Conservation (phyloP, 495 filamentous ascomycete species). For the Hyphodiscus hymeniophilus region DNA sequence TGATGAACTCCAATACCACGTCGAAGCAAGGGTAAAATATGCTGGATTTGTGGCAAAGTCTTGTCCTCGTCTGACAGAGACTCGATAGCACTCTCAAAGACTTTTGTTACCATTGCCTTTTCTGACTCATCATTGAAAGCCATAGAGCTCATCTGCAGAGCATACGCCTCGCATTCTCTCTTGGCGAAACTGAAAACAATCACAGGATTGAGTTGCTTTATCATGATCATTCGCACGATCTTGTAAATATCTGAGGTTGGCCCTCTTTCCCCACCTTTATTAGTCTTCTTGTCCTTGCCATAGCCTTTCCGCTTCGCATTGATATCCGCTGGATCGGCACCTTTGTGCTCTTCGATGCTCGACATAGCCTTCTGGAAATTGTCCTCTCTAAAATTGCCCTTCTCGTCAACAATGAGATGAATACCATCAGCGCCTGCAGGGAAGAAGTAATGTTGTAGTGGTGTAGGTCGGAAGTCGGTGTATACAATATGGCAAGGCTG, state of each 20-base stretch:
- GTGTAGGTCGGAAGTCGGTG: conserved; percentile 94
- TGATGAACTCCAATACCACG: conserved; percentile 96
- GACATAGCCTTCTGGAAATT: conserved; percentile 96
- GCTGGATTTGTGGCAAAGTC: conserved; percentile 75
- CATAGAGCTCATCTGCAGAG: conserved; percentile 72
- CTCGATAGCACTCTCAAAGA: conserved; percentile 85
- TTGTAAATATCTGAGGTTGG: conserved; percentile 86
- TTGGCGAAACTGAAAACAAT: conserved; percentile 99
- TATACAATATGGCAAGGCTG: conserved; percentile 98
- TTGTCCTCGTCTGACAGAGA: conserved; percentile 88
- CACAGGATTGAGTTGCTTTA: conserved; percentile 90
- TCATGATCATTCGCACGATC: conserved; percentile 97
- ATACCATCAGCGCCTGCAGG: conserved; percentile 90
- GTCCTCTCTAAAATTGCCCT: conserved; percentile 86
- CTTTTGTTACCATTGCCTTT: conserved; percentile 87
- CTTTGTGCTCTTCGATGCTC: conserved; percentile 77
- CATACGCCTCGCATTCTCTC: conserved; percentile 82
- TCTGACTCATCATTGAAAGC: conserved; percentile 98
- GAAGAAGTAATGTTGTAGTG: conserved; percentile 95
- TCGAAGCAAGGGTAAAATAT: conserved; percentile 82
- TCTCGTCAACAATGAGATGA: conserved; percentile 91
- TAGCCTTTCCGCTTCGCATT: conserved; percentile 72
- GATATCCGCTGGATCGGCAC: conserved; percentile 70
- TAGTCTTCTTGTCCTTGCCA: conserved; percentile 83
- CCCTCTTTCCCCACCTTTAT: conserved; percentile 67